A percentile compares a stretch with the other conserved stretches of the same genome.
These are phyloP conservation scores for Suillus placidus DNA, from an alignment of 768 basidiomycete genomes.

Conservation along the genomic window DNA sequence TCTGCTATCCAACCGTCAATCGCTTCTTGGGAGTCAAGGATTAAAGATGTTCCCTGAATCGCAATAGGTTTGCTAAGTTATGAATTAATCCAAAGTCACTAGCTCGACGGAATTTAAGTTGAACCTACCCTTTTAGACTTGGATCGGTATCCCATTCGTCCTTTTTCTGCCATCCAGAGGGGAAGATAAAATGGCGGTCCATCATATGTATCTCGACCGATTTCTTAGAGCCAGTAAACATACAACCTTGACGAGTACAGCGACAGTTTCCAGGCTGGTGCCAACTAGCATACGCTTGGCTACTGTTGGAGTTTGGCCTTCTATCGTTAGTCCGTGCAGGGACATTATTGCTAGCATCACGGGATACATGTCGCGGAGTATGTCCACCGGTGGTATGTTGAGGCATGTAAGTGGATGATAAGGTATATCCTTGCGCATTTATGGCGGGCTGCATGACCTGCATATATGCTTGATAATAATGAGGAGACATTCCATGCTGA, in stretches of 20 bases:
- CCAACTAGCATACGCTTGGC: constrained; percentile 44
- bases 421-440: constrained; percentile 39
- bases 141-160: constrained; percentile 83
- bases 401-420: constrained; percentile 42
- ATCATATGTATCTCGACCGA: constrained; percentile 81
- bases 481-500: constrained; percentile 41
- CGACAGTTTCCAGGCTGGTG: constrained; percentile 62
- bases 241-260: constrained; percentile 67
- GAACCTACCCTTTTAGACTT: constrained; percentile 69
- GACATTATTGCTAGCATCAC: constrained; percentile 5
- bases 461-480: constrained; percentile 60
- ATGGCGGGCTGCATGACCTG: constrained; percentile 34
- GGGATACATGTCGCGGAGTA: constrained; percentile 2
- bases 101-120: not conserved
- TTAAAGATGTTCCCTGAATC: constrained; percentile 78
- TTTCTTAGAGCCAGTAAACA: constrained; percentile 69
- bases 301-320: constrained; percentile 20
- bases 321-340: constrained; percentile 6
- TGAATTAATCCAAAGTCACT: not conserved
- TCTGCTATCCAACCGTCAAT: constrained; percentile 87
- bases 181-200: constrained; percentile 87
- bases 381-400: constrained; percentile 5
- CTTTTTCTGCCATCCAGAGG: constrained; percentile 68
- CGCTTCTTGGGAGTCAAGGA: constrained; percentile 80
- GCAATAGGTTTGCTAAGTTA: constrained; percentile 62